Conservation (phyloP, 2,329 filamentous ascomycete genomes). For the Nothophoma quercina region DNA sequence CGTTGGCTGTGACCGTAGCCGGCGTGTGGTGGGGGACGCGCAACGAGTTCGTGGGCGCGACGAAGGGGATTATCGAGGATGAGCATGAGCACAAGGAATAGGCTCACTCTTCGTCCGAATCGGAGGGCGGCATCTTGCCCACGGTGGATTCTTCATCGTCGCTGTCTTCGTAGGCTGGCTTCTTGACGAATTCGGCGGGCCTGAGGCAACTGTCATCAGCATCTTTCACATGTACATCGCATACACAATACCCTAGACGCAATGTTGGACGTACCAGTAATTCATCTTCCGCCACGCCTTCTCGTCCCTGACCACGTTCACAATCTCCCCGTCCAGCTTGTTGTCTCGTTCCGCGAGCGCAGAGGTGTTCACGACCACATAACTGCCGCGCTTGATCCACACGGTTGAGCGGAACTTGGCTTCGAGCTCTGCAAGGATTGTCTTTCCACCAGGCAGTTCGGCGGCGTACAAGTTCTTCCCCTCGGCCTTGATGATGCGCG, state of each 20-base stretch:
- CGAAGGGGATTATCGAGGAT: conserved; percentile 35
- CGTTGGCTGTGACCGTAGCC: conserved; percentile 71
- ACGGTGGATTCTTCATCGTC: conserved; percentile 81
- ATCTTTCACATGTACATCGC: too few relatives aligned
- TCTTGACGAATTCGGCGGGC: conserved; percentile 80
- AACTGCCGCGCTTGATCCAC: conserved; percentile 90
- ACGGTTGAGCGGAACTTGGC: conserved; percentile 88
- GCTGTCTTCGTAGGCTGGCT: conserved; percentile 66
- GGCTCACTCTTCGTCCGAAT: conserved; percentile 70
- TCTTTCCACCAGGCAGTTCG: conserved; percentile 68
- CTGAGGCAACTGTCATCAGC: conserved; percentile 48
- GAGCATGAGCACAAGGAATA: conserved; percentile 46
- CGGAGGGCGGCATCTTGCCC: conserved; percentile 84
- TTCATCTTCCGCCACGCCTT: conserved; percentile 87
- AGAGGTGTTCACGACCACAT: conserved; percentile 79
- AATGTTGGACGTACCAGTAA: conserved; percentile 70
- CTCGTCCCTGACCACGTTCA: conserved; percentile 92
- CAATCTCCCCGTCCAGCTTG: conserved; percentile 85
- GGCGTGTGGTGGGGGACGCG: conserved; percentile 67
- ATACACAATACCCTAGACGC: conserved; percentile 13
- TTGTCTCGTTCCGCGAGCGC: conserved; percentile 72
- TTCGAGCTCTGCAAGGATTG: conserved; percentile 80
- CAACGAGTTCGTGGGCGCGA: conserved; percentile 51
- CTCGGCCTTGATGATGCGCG: conserved; percentile 79
- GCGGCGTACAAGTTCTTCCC: conserved; percentile 91